Percentiles rank a stretch among this genome's conserved stretches.
phyloP scores from a whole-genome alignment of 192 early-diverging fungal genomes.

The Backusella luteola region DNA sequence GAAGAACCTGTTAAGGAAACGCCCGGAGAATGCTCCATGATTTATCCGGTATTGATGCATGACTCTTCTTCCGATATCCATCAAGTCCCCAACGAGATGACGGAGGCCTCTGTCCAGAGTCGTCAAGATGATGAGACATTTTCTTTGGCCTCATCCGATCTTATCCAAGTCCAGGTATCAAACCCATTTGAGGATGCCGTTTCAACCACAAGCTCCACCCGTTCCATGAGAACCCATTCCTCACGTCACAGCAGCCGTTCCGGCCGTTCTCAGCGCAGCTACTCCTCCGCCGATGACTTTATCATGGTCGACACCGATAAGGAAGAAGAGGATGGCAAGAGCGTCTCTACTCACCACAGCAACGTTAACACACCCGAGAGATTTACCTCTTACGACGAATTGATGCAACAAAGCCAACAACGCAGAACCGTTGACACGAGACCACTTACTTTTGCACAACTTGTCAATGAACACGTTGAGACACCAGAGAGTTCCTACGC shows the following conservation, averaged over 20 bases:
- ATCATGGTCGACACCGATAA: neutral
- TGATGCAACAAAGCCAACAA: neutral
- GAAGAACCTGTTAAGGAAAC: neutral
- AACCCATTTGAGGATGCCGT: neutral
- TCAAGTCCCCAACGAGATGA: neutral
- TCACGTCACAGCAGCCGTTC: neutral
- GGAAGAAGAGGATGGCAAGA: neutral
- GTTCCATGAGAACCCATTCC: neutral
- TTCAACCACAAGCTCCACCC: neutral
- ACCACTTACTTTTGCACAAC: no score
- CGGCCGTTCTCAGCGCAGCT: neutral
- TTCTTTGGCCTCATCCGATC: neutral
- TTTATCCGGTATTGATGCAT: neutral
- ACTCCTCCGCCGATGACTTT: neutral
- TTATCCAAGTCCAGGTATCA: neutral
- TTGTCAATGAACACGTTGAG: no score
- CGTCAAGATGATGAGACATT: neutral
- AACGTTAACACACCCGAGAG: no score
- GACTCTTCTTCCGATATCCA: neutral
- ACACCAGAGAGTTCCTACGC: no score
- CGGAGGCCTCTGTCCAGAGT: neutral
- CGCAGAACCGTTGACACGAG: neutral
- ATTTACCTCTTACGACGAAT: no score
- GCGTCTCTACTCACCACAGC: neutral
- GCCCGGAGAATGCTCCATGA: neutral